Evolutionary conservation across 495 filamentous ascomycete species (phyloP).

Genomic region (Penicillium daleae): DNA sequence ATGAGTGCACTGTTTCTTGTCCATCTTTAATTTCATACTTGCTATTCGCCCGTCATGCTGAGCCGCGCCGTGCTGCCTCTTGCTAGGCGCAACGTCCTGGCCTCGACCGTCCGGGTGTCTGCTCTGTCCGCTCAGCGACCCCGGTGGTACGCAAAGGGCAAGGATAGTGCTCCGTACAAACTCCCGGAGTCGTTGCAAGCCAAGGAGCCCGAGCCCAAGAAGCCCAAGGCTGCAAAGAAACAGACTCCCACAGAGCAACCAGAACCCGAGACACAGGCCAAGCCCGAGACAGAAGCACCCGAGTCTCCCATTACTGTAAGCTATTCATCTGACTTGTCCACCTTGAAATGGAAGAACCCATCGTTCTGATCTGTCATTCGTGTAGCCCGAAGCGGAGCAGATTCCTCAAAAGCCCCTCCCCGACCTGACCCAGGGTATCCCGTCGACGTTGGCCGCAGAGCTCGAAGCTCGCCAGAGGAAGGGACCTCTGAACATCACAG

Average conservation of each 20-base stretch:
- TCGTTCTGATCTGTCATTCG: constrained; percentile 24
- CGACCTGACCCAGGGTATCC: constrained; percentile 88
- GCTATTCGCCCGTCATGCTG: constrained; percentile 41
- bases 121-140: constrained; percentile 39
- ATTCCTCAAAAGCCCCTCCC: constrained; percentile 63
- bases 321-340: not conserved
- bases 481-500: constrained; percentile 58
- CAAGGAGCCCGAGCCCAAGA: constrained; percentile 24
- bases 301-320: constrained; percentile 34
- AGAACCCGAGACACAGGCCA: constrained; percentile 47
- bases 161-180: constrained; percentile 50
- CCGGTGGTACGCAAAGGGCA: constrained; percentile 54
- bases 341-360: not conserved
- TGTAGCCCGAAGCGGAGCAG: constrained; percentile 38
- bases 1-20: constrained; percentile 35
- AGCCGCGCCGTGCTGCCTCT: constrained; percentile 52
- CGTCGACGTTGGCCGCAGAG: constrained; percentile 77
- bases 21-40: constrained; percentile 12
- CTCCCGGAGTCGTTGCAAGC: constrained; percentile 43
- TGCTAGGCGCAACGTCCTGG: constrained; percentile 47
- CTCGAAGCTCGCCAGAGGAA: constrained; percentile 61
- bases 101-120: constrained; percentile 42
- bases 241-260: constrained; percentile 47
- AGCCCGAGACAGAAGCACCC: constrained; percentile 42
- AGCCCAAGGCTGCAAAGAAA: constrained; percentile 27